Conservation (phyloP, 2,329 filamentous ascomycete genomes). For the Cladosporium colombiae region DNA sequence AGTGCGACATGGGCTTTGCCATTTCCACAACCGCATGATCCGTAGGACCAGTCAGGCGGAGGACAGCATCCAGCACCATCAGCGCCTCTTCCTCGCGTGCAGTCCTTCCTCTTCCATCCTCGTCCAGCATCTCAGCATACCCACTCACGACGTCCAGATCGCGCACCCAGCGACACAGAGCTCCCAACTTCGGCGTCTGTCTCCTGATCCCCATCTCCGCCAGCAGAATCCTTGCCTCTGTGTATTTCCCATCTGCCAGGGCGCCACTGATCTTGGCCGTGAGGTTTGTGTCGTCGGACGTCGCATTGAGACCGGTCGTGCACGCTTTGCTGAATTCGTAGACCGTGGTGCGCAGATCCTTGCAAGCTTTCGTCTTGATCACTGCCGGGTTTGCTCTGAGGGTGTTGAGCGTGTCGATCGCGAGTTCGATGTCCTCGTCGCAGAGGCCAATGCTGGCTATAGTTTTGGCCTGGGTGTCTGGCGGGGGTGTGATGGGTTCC, state of each 20-base stretch:
- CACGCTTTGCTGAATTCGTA: constrained; percentile 70
- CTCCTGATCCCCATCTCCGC: constrained; percentile 70
- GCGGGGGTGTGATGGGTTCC: constrained; percentile 19
- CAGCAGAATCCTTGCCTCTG: constrained; percentile 65
- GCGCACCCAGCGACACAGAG: constrained; percentile 71
- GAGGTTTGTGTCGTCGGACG: constrained; percentile 61
- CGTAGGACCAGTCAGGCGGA: constrained; percentile 63
- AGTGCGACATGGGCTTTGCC: constrained; percentile 32
- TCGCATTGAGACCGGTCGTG: constrained; percentile 64
- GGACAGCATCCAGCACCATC: constrained; percentile 62
- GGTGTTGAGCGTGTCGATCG: constrained; percentile 63
- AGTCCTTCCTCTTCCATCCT: constrained; percentile 45
- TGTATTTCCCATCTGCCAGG: constrained; percentile 64
- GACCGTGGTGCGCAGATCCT: constrained; percentile 65
- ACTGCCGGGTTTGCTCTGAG: constrained; percentile 61
- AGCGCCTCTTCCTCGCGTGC: constrained; percentile 58
- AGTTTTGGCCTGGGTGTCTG: constrained; percentile 19
- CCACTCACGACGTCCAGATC: constrained; percentile 70
- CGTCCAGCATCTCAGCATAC: constrained; percentile 57
- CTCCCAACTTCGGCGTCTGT: constrained; percentile 66
- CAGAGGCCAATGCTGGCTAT: constrained; percentile 18
- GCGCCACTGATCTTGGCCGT: constrained; percentile 68
- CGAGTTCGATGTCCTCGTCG: constrained; percentile 64
- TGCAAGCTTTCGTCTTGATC: constrained; percentile 70
- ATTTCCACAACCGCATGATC: constrained; percentile 42